phyloP scores from a whole-genome alignment of 768 basidiomycete species.

The Daedaleopsis sinensis region DNA sequence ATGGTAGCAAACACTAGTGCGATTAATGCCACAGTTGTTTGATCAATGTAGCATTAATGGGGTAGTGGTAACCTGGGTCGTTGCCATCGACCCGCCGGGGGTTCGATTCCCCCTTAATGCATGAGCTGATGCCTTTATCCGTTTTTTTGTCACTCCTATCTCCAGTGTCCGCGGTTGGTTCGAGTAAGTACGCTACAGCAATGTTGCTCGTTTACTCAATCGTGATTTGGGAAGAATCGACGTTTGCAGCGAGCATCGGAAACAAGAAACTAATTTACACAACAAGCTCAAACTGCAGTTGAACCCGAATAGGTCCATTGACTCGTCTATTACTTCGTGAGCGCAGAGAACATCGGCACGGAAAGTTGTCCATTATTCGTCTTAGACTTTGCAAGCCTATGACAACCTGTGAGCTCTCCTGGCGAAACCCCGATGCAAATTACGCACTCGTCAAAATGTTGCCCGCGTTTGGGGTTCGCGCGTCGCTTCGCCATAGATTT shows the following conservation, averaged over 20 bases:
- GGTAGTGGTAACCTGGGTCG: conserved; percentile 42
- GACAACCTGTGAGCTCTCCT: no score
- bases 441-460: conserved; percentile 72
- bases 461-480: conserved; percentile 86
- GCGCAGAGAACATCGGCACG: conserved; percentile 26
- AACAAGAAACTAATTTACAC: background rate
- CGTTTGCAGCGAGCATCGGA: no score
- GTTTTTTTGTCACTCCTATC: no score
- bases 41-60: conserved; percentile 36
- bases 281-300: background rate
- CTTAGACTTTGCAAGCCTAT: conserved; percentile 21
- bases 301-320: no score
- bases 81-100: conserved; percentile 76
- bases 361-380: conserved; percentile 22
- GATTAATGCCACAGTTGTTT: no score
- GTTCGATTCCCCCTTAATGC: conserved; percentile 90
- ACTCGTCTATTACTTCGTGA: conserved; percentile 22
- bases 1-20: no score
- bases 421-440: no score
- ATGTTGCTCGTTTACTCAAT: no score
- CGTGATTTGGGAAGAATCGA: no score
- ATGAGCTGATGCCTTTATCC: no score
- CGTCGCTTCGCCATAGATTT: conserved; percentile 85
- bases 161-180: no score
- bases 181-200: no score